A percentile compares a stretch with the other conserved stretches of the same genome.
Conservation (phyloP, 2,329 filamentous ascomycete genomes). For the Epichloe coenophiala region DNA sequence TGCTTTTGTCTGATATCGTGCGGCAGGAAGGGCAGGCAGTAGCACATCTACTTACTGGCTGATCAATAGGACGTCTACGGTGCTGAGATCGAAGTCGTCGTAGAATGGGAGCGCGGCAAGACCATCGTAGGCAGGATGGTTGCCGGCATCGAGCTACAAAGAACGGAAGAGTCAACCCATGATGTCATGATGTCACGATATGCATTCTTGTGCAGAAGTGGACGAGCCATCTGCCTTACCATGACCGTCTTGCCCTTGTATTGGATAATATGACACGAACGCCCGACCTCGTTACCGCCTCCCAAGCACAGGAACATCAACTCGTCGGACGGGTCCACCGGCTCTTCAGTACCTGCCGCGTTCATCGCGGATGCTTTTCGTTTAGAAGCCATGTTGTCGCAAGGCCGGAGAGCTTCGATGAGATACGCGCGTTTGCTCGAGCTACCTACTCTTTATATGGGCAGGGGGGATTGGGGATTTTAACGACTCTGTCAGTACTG, state of each 20-base stretch:
- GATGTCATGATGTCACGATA: neutral
- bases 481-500: neutral
- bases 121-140: constrained; percentile 92
- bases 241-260: constrained; percentile 99
- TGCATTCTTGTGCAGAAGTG: neutral
- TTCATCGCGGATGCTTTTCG: constrained; percentile 72
- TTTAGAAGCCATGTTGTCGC: constrained; percentile 69
- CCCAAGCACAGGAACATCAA: constrained; percentile 88
- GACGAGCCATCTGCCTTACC: constrained; percentile 36
- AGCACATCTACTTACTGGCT: constrained; percentile 69
- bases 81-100: constrained; percentile 95
- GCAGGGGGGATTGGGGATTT: neutral
- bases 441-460: neutral
- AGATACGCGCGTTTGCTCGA: neutral
- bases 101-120: constrained; percentile 91
- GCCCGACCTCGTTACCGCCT: constrained; percentile 91
- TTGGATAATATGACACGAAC: constrained; percentile 94
- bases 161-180: neutral
- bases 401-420: neutral
- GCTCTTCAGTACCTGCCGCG: constrained; percentile 56
- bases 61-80: constrained; percentile 90
- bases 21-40: neutral
- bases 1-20: neutral
- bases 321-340: constrained; percentile 85
- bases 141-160: constrained; percentile 78